These are phyloP conservation scores for Gelatoporia subvermispora DNA, from an alignment of 768 basidiomycete species.

Conservation along the genomic window DNA sequence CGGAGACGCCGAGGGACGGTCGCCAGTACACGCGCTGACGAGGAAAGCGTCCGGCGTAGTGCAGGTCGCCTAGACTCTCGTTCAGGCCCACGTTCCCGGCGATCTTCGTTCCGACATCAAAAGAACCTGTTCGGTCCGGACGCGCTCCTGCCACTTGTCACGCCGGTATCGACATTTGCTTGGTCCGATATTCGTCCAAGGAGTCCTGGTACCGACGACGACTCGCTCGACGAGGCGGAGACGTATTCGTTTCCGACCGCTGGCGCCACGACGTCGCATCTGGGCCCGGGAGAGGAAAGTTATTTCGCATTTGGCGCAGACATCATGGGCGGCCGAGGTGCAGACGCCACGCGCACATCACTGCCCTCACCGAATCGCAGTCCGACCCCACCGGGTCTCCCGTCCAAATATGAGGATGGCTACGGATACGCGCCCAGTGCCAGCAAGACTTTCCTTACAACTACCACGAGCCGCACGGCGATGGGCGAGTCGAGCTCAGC, in stretches of 20 bases:
- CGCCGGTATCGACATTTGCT: constrained; percentile 21
- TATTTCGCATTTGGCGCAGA: no score
- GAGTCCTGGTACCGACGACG: constrained; percentile 13
- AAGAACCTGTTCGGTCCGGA: constrained; percentile 19
- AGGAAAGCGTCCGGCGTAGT: no score
- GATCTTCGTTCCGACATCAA: constrained; percentile 17
- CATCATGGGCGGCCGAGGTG: no score
- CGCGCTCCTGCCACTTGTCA: constrained; percentile 18
- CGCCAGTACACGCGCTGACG: no score
- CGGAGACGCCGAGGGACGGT: not conserved
- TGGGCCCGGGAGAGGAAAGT: no score
- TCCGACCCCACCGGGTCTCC: constrained; percentile 20
- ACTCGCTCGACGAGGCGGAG: constrained; percentile 7
- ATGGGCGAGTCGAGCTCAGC: not conserved
- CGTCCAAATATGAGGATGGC: constrained; percentile 10
- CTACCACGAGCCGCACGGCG: constrained; percentile 6
- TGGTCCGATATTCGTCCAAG: constrained; percentile 22
- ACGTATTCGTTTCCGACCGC: constrained; percentile 12
- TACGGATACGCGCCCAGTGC: constrained; percentile 1
- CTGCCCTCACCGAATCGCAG: constrained; percentile 14
- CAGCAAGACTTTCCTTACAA: constrained; percentile 3
- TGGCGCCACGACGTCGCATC: constrained; percentile 19
- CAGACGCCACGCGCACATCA: constrained; percentile 6
- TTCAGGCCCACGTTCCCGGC: constrained; percentile 7
- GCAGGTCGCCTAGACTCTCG: no score